phyloP scores from a whole-genome alignment of 106 monocot genomes.

The Acorus gramineus region DNA sequence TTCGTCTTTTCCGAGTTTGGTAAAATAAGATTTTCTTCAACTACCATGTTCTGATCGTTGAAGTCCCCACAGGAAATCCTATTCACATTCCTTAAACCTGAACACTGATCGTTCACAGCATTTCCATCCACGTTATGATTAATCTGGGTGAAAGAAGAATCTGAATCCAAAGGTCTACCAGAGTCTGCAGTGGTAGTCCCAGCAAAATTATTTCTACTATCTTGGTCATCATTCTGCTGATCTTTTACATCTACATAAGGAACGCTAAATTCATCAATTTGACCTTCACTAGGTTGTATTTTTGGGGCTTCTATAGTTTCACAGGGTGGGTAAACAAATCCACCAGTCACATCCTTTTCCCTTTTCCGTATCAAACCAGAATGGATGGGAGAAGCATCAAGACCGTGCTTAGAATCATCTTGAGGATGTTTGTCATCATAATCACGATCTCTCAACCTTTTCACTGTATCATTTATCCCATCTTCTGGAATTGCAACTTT shows the following conservation, averaged over 20 bases:
- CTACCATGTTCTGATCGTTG: constrained; percentile 8
- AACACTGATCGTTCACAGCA: constrained; percentile 7
- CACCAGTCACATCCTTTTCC: constrained; percentile 21
- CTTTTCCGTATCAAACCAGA: constrained; percentile 17
- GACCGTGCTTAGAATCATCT: constrained; percentile 15
- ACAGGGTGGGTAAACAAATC: constrained; percentile 4
- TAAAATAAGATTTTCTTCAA: constrained; percentile 5
- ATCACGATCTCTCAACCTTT: constrained; percentile 17
- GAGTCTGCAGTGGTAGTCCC: constrained; percentile 7
- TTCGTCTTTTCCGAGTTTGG: neutral
- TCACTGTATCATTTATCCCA: neutral
- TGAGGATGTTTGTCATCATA: constrained; percentile 6
- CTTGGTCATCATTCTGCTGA: constrained; percentile 14
- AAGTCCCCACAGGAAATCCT: constrained; percentile 7
- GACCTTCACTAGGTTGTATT: constrained; percentile 9
- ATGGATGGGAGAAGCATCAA: constrained; percentile 2
- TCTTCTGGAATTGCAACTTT: constrained; percentile 5
- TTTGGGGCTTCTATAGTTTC: constrained; percentile 10
- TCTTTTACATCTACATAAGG: constrained; percentile 9
- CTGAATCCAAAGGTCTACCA: constrained; percentile 7
- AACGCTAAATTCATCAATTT: constrained; percentile 4
- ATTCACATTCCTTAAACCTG: neutral
- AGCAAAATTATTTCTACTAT: constrained; percentile 12
- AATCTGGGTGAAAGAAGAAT: constrained; percentile 1
- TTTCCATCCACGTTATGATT: constrained; percentile 6